Evolutionary conservation across 1,284 basidiomycete genomes (phyloP).

Genomic region (Apiotrichum porosum): DNA sequence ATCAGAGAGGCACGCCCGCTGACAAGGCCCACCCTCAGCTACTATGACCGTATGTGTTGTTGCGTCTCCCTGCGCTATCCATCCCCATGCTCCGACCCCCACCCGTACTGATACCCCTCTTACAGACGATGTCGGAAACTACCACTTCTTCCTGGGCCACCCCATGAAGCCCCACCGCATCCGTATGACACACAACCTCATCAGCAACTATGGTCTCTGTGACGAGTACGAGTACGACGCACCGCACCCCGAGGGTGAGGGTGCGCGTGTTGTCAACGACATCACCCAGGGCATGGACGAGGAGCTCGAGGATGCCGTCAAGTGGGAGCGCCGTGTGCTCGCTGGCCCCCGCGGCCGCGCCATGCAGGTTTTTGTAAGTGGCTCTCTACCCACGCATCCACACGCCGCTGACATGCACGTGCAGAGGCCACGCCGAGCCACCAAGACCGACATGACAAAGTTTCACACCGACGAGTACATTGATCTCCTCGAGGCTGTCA

Average conservation of each 20-base stretch:
- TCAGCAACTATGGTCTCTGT: constrained; percentile 77
- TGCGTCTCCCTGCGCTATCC: no score
- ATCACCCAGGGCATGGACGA: constrained; percentile 12
- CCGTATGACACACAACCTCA: constrained; percentile 85
- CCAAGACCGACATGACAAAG: constrained; percentile 74
- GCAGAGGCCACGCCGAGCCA: constrained; percentile 74
- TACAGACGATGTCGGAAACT: constrained; percentile 45
- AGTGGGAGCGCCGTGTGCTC: constrained; percentile 29
- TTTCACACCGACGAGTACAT: constrained; percentile 99
- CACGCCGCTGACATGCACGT: no score
- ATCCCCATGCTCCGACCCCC: no score
- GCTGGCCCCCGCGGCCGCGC: constrained; percentile 45
- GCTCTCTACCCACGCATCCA: no score
- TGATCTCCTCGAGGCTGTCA: constrained; percentile 79
- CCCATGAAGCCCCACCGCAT: constrained; percentile 96
- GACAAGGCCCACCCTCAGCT: constrained; percentile 16
- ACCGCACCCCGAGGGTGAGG: constrained; percentile 24
- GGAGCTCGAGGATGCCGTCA: constrained; percentile 22
- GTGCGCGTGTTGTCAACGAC: constrained; percentile 27
- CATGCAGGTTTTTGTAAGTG: constrained; percentile 83
- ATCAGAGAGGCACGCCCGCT: not conserved
- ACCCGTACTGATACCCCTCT: no score
- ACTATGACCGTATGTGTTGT: constrained; percentile 30
- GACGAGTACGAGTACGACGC: constrained; percentile 33
- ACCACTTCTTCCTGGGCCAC: constrained; percentile 78